Evolutionary conservation across 371 early-diverging fungal species (phyloP).

Genomic region (Mortierella sp.): DNA sequence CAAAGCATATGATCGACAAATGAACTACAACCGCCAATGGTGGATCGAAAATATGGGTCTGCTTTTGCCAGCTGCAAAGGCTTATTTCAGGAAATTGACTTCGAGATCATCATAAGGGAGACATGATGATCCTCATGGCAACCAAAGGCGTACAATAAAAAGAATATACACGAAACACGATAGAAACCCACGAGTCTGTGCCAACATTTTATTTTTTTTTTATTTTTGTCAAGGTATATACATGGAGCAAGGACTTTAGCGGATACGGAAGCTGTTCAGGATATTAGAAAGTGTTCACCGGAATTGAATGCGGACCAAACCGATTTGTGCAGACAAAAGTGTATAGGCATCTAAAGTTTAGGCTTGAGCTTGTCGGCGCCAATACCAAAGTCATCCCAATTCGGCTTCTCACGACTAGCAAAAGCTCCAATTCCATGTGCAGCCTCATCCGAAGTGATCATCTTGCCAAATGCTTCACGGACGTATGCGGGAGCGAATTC

Average conservation of each 20-base stretch:
- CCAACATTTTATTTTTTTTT: too few species aligned
- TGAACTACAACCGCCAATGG: constrained; percentile 81
- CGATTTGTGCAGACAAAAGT: too few species aligned
- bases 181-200: too few species aligned
- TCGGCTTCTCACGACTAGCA: constrained; percentile 63
- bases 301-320: too few species aligned
- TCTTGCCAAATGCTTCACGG: constrained; percentile 62
- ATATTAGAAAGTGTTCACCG: too few species aligned
- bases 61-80: constrained; percentile 75
- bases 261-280: too few species aligned
- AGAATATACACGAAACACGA: too few species aligned
- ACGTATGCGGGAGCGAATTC: constrained; percentile 46
- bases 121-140: too few species aligned
- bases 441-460: constrained; percentile 77
- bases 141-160: too few species aligned
- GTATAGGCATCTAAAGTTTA: constrained; percentile 14
- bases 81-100: constrained; percentile 57
- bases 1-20: constrained; percentile 74
- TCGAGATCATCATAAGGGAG: not conserved
- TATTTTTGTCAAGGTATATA: too few species aligned
- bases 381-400: constrained; percentile 62
- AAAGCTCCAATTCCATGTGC: constrained; percentile 74
- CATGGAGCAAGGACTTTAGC: too few species aligned
- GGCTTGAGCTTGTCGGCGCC: constrained; percentile 41
- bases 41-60: constrained; percentile 77